Base-by-base conservation (phyloP, 192 early-diverging fungal genomes). In the Backusella westeae region DNA sequence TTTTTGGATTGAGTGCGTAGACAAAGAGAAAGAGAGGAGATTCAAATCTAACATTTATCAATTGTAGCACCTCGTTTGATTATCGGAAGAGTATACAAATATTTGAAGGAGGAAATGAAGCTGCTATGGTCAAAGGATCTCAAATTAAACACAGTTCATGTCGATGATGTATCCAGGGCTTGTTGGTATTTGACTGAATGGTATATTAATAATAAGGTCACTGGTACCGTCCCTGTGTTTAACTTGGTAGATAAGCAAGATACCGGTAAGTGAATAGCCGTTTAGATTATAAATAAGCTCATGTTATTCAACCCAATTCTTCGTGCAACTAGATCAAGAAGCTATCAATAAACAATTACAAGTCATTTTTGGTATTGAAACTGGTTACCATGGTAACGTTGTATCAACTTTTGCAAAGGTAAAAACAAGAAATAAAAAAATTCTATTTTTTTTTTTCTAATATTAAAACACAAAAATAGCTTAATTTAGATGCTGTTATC, bases 71-170 rank as follows among this genome's bases (percentile, higher is more conserved):
- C 97, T 36, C 93, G 96, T 75, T 83, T 99, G 75, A 96, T 99
- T 44, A 93, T 93, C 59, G 97, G 95, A 69, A 92, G 94, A 56
- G 92, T 99, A 15, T 97, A 97, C 82, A 81, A 92, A 53, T 88
- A 90, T 32, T 75, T 91, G 32, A 86, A 90, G 41, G 93, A 96
- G 80, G 90, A 93, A 75, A 98, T 99, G 97, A 94, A 94, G 36
- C 88, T 97, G 49, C 83, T 99, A 53, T 99, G 97, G 97, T 94
- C 92, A 36, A 94, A 94, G 75, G 94, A 94, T 71, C 79, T 98
- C 46, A 93, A 93, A 70, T 89, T 98, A 78, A 97, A 95, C 84
- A 99, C 97, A 1, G 97, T 99, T 10, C 97, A 99, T 82, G 96
- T 99, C 0, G 36, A 72, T 21, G 97, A 99, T 80, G 96, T 97